These are phyloP conservation scores for Teunomyces barrocoloradensis DNA, from an alignment of 805 yeast species.

Conservation along the genomic window DNA sequence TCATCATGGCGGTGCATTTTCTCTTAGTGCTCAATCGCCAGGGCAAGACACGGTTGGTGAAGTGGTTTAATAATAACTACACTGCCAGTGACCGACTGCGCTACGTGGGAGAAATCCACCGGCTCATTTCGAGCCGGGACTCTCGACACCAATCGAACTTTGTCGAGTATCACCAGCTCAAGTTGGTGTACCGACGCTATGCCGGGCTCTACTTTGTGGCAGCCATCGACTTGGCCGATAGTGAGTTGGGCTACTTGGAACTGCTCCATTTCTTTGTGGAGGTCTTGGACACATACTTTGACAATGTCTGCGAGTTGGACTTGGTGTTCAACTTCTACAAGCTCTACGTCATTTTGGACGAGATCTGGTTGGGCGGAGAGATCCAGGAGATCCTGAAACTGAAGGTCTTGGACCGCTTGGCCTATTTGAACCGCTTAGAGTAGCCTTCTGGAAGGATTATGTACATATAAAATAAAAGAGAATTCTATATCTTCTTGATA, in stretches of 20 bases:
- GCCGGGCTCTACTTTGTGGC: conserved; percentile 91
- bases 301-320: conserved; percentile 91
- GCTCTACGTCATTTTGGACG: conserved; percentile 79
- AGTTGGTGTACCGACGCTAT: conserved; percentile 81
- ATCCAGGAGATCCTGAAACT: conserved; percentile 79
- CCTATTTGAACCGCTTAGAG: conserved; percentile 61
- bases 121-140: conserved; percentile 77
- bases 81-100: conserved; percentile 29
- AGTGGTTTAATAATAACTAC: conserved; percentile 57
- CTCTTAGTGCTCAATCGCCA: conserved; percentile 84
- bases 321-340: conserved; percentile 88
- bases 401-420: conserved; percentile 61
- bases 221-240: conserved; percentile 75
- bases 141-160: conserved; percentile 80
- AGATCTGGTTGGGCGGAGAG: conserved; percentile 87
- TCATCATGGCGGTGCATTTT: conserved; percentile 71
- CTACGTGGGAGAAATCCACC: conserved; percentile 64
- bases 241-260: conserved; percentile 79
- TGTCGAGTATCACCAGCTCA: conserved; percentile 57
- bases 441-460: conserved; percentile 18
- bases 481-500: not conserved
- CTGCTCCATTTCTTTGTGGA: conserved; percentile 87
- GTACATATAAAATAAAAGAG: not conserved
- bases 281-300: conserved; percentile 78
- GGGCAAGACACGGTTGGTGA: conserved; percentile 84